phyloP scores from a whole-genome alignment of 176 grass and related monocot genomes.

The Neostapfia colusana region DNA sequence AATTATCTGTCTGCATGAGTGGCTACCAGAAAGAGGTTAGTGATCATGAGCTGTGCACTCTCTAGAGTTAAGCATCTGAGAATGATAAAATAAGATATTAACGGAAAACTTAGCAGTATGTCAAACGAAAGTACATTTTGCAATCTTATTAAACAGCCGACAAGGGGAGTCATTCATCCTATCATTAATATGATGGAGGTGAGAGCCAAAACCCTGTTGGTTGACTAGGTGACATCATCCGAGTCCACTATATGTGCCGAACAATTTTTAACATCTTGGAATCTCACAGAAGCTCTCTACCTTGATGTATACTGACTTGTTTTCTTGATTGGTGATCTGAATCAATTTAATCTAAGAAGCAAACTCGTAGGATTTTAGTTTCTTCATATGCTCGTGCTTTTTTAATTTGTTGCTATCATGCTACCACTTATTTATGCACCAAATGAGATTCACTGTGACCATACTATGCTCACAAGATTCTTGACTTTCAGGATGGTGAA shows the following conservation, averaged over 20 bases:
- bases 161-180: neutral
- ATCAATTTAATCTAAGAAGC: neutral
- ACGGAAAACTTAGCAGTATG: neutral
- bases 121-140: slow-evolving; percentile 22
- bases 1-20: slow-evolving; percentile 61
- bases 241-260: neutral
- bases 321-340: neutral
- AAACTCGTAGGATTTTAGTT: neutral
- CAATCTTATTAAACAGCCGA: neutral
- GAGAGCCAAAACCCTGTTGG: neutral
- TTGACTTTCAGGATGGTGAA: slow-evolving; percentile 53
- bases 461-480: slow-evolving; percentile 28
- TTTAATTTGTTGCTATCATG: neutral
- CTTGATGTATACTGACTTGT: neutral
- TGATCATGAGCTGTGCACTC: slow-evolving; percentile 10
- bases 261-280: neutral
- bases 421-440: neutral
- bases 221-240: neutral
- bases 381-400: neutral
- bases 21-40: slow-evolving; percentile 51
- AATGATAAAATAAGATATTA: neutral
- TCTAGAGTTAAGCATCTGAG: slow-evolving; percentile 22
- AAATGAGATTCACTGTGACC: neutral
- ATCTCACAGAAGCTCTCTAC: no score
- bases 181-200: neutral